Conservation (phyloP, 148 eudicot species). For the Diospyros lotus region DNA sequence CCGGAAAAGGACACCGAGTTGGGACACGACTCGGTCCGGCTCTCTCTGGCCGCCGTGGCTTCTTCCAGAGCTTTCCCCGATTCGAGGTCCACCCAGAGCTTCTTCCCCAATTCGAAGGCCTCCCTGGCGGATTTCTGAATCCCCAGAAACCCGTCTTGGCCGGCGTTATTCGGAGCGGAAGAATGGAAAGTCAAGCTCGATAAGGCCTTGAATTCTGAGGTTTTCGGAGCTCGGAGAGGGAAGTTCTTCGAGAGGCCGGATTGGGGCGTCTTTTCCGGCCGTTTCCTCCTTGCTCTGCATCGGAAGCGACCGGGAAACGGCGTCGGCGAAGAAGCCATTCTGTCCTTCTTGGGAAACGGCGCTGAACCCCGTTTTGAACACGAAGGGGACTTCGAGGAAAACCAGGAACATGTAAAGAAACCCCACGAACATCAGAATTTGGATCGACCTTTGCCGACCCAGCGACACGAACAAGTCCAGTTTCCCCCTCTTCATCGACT, state of each 20-base stretch:
- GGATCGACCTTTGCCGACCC: constrained; percentile 51
- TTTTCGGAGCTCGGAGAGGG: constrained; percentile 15
- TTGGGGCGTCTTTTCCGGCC: constrained; percentile 41
- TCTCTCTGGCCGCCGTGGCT: constrained; percentile 8
- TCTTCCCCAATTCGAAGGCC: constrained; percentile 62
- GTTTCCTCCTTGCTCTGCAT: constrained; percentile 55
- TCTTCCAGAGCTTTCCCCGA: constrained; percentile 25
- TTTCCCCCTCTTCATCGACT: constrained; percentile 37
- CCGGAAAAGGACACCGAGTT: constrained; percentile 50
- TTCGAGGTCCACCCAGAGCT: constrained; percentile 53
- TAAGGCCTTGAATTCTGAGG: constrained; percentile 28
- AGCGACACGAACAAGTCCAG: constrained; percentile 42
- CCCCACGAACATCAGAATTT: constrained; percentile 42
- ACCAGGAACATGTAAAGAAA: constrained; percentile 51
- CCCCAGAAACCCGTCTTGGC: constrained; percentile 46
- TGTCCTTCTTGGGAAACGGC: constrained; percentile 21
- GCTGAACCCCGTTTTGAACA: constrained; percentile 30
- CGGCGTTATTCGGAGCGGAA: constrained; percentile 23
- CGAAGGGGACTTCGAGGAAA: constrained; percentile 60
- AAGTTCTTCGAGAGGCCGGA: constrained; percentile 37
- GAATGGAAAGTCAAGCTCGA: constrained; percentile 43
- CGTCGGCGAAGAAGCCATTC: constrained; percentile 28
- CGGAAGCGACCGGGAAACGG: constrained; percentile 19
- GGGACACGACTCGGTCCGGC: constrained; percentile 45
- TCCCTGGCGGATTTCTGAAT: constrained; percentile 46